Percentiles rank a stretch among this genome's conserved stretches.
Conservation (phyloP, 495 filamentous ascomycete genomes). For the Aspergillus steynii region DNA sequence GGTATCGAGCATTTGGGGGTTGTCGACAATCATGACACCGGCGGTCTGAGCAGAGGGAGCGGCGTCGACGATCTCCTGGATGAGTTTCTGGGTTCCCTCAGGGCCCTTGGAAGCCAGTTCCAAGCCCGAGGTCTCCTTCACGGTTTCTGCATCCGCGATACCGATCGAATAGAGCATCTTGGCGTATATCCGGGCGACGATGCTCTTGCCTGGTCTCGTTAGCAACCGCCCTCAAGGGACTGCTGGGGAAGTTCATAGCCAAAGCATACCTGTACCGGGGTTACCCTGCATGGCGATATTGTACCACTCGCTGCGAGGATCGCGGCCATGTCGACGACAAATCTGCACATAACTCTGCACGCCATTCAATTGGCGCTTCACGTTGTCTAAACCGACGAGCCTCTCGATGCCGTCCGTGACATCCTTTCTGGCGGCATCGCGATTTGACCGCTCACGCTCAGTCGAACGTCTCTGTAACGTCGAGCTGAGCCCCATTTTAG, state of each 20-base stretch:
- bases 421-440: constrained; percentile 12
- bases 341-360: constrained; percentile 25
- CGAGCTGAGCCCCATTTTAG: constrained; percentile 5
- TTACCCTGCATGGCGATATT: constrained; percentile 21
- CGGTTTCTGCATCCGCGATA: constrained; percentile 13
- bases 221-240: not conserved
- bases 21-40: constrained; percentile 64
- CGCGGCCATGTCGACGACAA: constrained; percentile 23
- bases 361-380: constrained; percentile 20
- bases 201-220: constrained; percentile 16
- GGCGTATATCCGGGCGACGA: constrained; percentile 22
- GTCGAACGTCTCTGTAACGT: constrained; percentile 8
- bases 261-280: constrained; percentile 18
- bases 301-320: constrained; percentile 23
- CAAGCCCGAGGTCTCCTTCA: constrained; percentile 25
- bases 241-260: too few relatives aligned
- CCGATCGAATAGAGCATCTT: constrained; percentile 20
- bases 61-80: constrained; percentile 42
- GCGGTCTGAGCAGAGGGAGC: not conserved
- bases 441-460: constrained; percentile 9
- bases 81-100: constrained; percentile 56
- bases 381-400: constrained; percentile 20
- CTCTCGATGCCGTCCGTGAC: constrained; percentile 13
- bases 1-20: constrained; percentile 52
- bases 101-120: constrained; percentile 60